Evolutionary conservation across 1,284 basidiomycete species (phyloP).

Genomic region (Cutaneotrichosporon sp.): DNA sequence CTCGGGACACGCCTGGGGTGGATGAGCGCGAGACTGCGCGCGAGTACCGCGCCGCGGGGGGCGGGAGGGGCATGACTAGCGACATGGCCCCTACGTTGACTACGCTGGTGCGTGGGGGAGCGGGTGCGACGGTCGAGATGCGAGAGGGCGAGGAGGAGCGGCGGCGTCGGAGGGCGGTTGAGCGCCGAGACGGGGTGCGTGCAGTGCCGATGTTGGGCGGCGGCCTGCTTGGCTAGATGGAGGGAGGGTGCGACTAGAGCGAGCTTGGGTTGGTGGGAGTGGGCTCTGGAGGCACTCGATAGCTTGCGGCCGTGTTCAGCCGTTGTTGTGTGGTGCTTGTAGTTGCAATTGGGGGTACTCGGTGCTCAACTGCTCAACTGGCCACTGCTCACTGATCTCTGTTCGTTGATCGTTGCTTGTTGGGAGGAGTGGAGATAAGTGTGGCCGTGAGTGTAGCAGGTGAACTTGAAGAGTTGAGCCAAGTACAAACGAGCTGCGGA

Average conservation of each 20-base stretch:
- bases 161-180: not conserved
- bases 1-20: constrained; percentile 12
- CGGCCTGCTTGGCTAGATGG: not conserved
- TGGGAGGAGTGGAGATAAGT: too few species aligned
- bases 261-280: not conserved
- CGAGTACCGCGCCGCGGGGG: constrained; percentile 14
- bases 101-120: not conserved
- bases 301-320: too few species aligned
- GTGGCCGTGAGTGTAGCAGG: too few species aligned
- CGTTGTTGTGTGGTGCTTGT: too few species aligned
- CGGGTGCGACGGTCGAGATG: not conserved
- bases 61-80: constrained; percentile 19
- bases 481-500: too few species aligned
- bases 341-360: too few species aligned
- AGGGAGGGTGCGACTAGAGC: not conserved
- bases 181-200: not conserved
- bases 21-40: constrained; percentile 16
- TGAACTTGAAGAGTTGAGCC: too few species aligned
- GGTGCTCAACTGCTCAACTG: too few species aligned
- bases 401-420: too few species aligned
- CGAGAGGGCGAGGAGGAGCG: not conserved
- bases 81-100: constrained; percentile 14
- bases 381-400: too few species aligned
- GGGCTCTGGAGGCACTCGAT: too few species aligned
- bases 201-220: not conserved